These are phyloP conservation scores for Acmispon strigosus DNA, from an alignment of 306 rosid genomes.

Conservation along the genomic window DNA sequence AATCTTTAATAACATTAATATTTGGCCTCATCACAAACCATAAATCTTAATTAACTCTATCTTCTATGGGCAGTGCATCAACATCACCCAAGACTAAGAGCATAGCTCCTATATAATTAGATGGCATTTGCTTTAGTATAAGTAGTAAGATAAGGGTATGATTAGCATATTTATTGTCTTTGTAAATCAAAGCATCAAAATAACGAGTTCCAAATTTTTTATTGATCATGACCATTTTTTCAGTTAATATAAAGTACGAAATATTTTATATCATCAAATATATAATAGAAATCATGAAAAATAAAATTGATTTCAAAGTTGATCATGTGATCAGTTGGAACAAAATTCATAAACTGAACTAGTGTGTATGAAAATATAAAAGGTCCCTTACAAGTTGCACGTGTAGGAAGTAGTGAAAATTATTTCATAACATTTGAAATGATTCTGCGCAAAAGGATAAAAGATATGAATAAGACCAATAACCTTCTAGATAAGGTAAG, in stretches of 20 bases:
- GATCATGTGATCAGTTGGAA: background rate
- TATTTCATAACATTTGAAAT: slow-evolving; percentile 24
- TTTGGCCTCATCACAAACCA: slow-evolving; percentile 13
- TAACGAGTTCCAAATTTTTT: background rate
- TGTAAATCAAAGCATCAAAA: background rate
- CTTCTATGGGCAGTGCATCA: slow-evolving; percentile 26
- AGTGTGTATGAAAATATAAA: background rate
- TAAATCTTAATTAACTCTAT: background rate
- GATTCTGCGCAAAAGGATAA: slow-evolving; percentile 20
- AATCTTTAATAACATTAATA: slow-evolving; percentile 9
- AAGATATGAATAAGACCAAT: slow-evolving; percentile 33
- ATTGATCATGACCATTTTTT: background rate
- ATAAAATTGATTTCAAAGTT: background rate
- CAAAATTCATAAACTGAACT: slow-evolving; percentile 11
- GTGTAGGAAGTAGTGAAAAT: slow-evolving; percentile 22
- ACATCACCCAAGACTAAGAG: slow-evolving; percentile 5
- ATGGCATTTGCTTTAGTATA: background rate
- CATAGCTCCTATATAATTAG: background rate
- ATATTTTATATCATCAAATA: background rate
- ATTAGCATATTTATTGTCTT: slow-evolving; percentile 11
- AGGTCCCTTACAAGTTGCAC: slow-evolving; percentile 7
- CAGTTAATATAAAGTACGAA: background rate
- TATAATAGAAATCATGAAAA: background rate
- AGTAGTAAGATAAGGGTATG: background rate
- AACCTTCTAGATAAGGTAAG: slow-evolving; percentile 35